Base-by-base conservation (phyloP, 1,284 basidiomycete genomes). In the Neotropicomus parvogracilis region DNA sequence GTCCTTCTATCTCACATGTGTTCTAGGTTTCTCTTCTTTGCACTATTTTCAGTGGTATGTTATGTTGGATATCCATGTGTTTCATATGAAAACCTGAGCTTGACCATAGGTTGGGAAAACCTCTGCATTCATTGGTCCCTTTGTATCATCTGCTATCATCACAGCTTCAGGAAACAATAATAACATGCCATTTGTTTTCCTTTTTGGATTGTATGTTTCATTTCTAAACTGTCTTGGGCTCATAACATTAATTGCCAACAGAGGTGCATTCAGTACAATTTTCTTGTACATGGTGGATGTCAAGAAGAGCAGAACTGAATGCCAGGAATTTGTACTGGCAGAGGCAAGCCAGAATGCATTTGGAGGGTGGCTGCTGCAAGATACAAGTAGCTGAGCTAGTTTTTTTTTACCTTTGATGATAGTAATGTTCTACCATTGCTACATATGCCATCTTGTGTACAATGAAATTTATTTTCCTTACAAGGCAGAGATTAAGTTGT, bases 171-270 rank as follows among this genome's bases (percentile, higher is more conserved):
- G 74, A 37, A 80, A 85, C 60, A 90, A 90, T 60, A 77, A 84
- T 56, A 88, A 86, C 60, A 86, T 87, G 78, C 85, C 88, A 0
- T 91, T 91, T 64, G 81, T 84, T 6, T 91, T 91, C 66, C 70
- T 91, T 4, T 85, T 91, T 54, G 78, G 72, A 13, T 68, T 91
- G 83, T 85, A 61, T 48, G 83, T 72, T 34, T 9, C 46, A 14
- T 35, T 40, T 3, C 10, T n/a, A 11, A 17, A 10, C 11, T 46
- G 11, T 33, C 27, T 48, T 3, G 13, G 5, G 11, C 11, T 11
- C 17, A 13, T 42, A 6, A 40, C 33, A 11, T 20, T 38, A 13
- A 59, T 45, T 5, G 2, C 3, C 21, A 19, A 29, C 55, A 85
- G 83, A 19, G 83, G 87, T 3, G 62, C 72, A 6, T 64, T 82